Evolutionary conservation across 345 rosid species (phyloP).

Genomic region (Eucalyptus sideroxylon): DNA sequence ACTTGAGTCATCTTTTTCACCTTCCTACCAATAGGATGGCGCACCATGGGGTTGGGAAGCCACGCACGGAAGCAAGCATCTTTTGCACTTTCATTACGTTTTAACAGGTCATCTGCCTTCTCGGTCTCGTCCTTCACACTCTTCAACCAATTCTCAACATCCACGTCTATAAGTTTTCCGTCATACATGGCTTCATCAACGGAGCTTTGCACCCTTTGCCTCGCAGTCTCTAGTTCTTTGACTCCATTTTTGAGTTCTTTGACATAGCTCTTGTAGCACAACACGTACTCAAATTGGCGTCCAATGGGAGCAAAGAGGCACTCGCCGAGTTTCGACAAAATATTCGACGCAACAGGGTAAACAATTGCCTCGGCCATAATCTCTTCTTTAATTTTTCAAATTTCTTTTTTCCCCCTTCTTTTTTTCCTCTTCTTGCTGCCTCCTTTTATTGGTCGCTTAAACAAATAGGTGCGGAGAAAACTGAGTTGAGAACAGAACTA

Average conservation of each 20-base stretch:
- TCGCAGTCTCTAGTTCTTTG: fast-evolving
- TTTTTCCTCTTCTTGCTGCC: background rate
- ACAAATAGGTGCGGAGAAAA: background rate
- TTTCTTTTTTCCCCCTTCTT: background rate
- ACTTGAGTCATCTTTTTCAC: background rate
- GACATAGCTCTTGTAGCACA: background rate
- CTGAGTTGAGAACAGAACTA: background rate
- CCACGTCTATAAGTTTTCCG: background rate
- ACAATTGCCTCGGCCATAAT: background rate
- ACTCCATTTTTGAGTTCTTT: background rate
- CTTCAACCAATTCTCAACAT: background rate
- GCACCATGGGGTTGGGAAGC: background rate
- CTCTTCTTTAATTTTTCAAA: background rate
- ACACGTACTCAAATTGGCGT: background rate
- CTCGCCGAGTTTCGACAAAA: background rate
- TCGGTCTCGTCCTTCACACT: background rate
- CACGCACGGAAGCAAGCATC: background rate
- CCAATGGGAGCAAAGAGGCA: background rate
- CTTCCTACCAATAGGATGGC: background rate
- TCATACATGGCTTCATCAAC: background rate
- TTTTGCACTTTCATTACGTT: background rate
- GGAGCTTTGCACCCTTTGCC: background rate
- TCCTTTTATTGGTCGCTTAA: background rate
- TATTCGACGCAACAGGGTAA: background rate
- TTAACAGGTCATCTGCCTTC: background rate